A percentile compares a stretch with the other conserved stretches of the same genome.
phyloP scores from a whole-genome alignment of 768 basidiomycete species.

The Auriculariales sp. region DNA sequence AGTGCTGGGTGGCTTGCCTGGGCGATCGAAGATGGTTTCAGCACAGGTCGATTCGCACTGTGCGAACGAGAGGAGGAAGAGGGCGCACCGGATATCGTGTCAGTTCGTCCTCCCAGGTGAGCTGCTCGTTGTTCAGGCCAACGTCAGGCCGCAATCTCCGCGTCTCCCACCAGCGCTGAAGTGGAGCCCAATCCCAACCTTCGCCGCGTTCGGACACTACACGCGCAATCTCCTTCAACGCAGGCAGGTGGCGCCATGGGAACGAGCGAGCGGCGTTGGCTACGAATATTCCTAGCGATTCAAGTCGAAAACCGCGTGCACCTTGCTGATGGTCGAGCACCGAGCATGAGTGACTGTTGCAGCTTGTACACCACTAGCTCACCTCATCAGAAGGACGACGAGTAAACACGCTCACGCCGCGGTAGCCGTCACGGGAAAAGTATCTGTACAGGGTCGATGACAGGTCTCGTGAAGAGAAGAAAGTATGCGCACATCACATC shows the following conservation, averaged over 20 bases:
- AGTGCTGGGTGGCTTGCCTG: conserved; percentile 35
- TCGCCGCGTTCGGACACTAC: conserved; percentile 25
- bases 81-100: conserved; percentile 4
- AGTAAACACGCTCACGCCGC: conserved; percentile 63
- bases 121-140: conserved; percentile 3
- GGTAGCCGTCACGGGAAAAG: conserved; percentile 53
- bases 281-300: conserved; percentile 62
- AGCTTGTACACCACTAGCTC: not conserved
- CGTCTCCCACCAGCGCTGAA: conserved; percentile 4
- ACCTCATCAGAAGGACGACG: conserved; percentile 48
- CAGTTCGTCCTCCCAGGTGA: conserved; percentile 8
- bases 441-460: conserved; percentile 28
- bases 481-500: conserved; percentile 53
- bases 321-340: conserved; percentile 22
- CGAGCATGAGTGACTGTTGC: not conserved
- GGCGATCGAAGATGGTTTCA: conserved; percentile 11
- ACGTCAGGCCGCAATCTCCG: conserved; percentile 4
- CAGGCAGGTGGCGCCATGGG: conserved; percentile 60
- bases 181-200: conserved; percentile 1
- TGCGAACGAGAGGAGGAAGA: not conserved
- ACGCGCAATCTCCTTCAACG: conserved; percentile 37
- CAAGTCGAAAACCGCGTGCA: conserved; percentile 67
- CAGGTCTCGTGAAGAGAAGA: not conserved
- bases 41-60: conserved; percentile 6
- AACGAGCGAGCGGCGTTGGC: conserved; percentile 48